Base-by-base conservation (phyloP, 148 eudicot genomes). In the Heliamphora exappendiculata region DNA sequence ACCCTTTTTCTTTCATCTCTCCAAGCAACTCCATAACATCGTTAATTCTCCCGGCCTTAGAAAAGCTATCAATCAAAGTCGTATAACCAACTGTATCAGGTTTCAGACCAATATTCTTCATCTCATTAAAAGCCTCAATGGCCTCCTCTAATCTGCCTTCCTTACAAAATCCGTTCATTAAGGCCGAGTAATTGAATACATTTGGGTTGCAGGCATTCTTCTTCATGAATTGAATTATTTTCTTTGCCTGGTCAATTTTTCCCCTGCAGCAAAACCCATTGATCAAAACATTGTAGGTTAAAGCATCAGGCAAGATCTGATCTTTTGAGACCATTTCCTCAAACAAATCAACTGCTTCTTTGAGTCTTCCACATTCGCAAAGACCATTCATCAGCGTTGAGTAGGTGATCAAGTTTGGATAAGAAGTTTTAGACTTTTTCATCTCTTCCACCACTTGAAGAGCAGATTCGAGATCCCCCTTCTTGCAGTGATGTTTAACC, bases 281-380 rank as follows among this genome's bases (percentile, higher is more conserved):
- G 36, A 96, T 93, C 82, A 96, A 72, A 65, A 86, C 81, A 79
- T 91, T 96, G 79, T 96, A 96, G 66, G 97, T 93, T 62, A 96
- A 81, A 29, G 86, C 91, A 85, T 96, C 99, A 13, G 99, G 99
- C 37, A 89, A 76, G 50, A 96, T 88, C 53, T 89, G 78, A 77
- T 90, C 88, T 66, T 87, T 85, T 4, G 97, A 86, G 4, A 92
- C 84, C 99, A 96, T 96, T 72, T 88, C 92, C 79, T 96, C 99
- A 39, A 96, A 96, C 47, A 88, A 65, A 37, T 85, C 84, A 60
- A 93, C 58, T 42, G 98, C 98, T 50, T 91, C 97, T 76, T 89
- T 81, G 47, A 91, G 81, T 67, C 83, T 86, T 75, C 94, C 93
- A 39, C 67, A 78, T 71, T 68, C 75, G 76, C 94, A 93, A 33